These are phyloP conservation scores for Botrytis squamosa DNA, from an alignment of 2,329 filamentous ascomycete species.

Conservation along the genomic window DNA sequence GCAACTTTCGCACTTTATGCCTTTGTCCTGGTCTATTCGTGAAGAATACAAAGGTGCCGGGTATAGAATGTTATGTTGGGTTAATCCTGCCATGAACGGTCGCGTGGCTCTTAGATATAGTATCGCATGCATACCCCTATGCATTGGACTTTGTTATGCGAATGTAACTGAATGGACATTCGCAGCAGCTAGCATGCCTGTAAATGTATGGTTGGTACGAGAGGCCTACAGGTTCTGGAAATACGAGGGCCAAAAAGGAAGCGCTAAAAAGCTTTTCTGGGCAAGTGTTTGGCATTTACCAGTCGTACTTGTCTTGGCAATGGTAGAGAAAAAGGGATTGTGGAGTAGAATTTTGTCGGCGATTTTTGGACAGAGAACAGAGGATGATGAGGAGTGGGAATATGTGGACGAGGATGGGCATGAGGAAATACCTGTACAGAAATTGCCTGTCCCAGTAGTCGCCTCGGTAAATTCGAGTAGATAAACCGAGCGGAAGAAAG, in stretches of 20 bases:
- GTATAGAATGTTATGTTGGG: conserved; percentile 77
- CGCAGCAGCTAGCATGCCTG: conserved; percentile 72
- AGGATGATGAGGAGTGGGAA: conserved; percentile 54
- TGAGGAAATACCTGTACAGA: conserved; percentile 4
- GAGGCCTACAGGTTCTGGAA: conserved; percentile 82
- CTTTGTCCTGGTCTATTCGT: conserved; percentile 81
- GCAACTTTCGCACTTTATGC: conserved; percentile 99
- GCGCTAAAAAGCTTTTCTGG: conserved; percentile 87
- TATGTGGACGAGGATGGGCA: conserved; percentile 42
- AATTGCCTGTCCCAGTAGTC: not conserved
- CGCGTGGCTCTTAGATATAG: conserved; percentile 88
- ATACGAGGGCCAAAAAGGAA: conserved; percentile 73
- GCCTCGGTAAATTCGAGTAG: not conserved
- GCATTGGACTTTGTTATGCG: conserved; percentile 71
- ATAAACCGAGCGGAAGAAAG: not conserved
- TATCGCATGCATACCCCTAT: conserved; percentile 81
- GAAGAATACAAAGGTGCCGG: conserved; percentile 79
- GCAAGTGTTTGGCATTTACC: conserved; percentile 96
- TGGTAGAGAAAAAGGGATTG: conserved; percentile 90
- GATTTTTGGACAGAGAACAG: conserved; percentile 58
- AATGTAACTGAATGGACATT: conserved; percentile 87
- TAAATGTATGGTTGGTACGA: conserved; percentile 82
- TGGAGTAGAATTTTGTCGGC: conserved; percentile 79
- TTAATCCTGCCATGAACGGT: conserved; percentile 79
- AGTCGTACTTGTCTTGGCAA: conserved; percentile 81